A percentile compares a stretch with the other conserved stretches of the same genome.
Evolutionary conservation across 257 asterid species (phyloP).

Genomic region (Ballota nigra): DNA sequence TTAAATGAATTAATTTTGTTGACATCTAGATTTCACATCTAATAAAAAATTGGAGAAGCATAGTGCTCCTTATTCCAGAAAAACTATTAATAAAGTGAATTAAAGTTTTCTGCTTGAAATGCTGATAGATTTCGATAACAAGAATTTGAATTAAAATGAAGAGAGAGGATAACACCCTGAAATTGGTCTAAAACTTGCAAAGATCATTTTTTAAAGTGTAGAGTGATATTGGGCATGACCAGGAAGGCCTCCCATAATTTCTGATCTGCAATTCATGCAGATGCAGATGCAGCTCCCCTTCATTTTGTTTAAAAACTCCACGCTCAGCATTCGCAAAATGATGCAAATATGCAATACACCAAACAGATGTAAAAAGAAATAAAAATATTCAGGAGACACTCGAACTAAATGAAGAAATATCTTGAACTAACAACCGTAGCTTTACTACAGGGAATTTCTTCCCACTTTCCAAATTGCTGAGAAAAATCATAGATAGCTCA

Average conservation of each 20-base stretch:
- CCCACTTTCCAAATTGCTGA: neutral
- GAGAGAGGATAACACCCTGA: neutral
- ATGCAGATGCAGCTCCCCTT: constrained; percentile 11
- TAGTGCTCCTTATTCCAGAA: neutral
- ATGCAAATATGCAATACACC: neutral
- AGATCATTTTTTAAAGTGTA: neutral
- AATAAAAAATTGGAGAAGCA: neutral
- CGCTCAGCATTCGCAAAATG: neutral
- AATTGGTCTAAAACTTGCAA: neutral
- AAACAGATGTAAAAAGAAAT: neutral
- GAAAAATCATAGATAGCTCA: constrained; percentile 6
- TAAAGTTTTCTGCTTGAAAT: neutral
- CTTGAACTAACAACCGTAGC: neutral
- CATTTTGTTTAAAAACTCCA: neutral
- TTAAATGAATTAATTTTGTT: neutral
- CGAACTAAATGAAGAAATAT: constrained; percentile 4
- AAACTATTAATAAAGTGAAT: neutral
- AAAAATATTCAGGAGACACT: neutral
- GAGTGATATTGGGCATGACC: neutral
- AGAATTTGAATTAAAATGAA: neutral
- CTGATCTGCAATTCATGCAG: constrained; percentile 1
- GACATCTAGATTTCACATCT: neutral
- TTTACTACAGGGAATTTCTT: neutral
- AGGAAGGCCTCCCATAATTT: neutral
- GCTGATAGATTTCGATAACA: neutral